A percentile compares a stretch with the other conserved stretches of the same genome.
These are phyloP conservation scores for Ambrosiella beaveri DNA, from an alignment of 2,329 filamentous ascomycete genomes.

Conservation along the genomic window DNA sequence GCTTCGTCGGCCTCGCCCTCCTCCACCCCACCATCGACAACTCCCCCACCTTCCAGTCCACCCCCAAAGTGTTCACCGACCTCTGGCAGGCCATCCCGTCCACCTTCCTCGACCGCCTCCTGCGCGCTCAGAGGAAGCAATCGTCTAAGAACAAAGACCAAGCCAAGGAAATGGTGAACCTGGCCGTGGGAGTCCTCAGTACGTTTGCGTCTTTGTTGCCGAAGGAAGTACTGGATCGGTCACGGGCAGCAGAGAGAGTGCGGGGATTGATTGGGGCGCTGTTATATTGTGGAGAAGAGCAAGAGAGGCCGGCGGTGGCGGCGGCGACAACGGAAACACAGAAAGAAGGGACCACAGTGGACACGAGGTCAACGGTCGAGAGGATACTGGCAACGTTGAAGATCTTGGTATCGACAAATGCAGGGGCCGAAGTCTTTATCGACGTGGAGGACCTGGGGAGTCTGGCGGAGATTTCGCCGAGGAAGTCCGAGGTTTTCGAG, in stretches of 20 bases:
- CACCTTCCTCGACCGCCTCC: constrained; percentile 46
- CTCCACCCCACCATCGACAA: constrained; percentile 50
- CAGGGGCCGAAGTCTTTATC: constrained; percentile 33
- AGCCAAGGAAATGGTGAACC: constrained; percentile 38
- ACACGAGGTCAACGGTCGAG: constrained; percentile 24
- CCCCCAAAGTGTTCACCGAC: constrained; percentile 27
- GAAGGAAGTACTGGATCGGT: constrained; percentile 25
- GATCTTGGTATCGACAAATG: constrained; percentile 33
- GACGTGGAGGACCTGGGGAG: constrained; percentile 33
- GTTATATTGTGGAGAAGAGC: constrained; percentile 20
- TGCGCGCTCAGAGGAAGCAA: constrained; percentile 32
- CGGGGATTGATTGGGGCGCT: constrained; percentile 35
- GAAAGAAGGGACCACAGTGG: background rate
- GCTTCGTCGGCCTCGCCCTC: constrained; percentile 50
- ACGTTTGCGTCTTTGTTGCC: constrained; percentile 43
- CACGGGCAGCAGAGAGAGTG: constrained; percentile 35
- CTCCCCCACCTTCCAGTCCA: constrained; percentile 31
- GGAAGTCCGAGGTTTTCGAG: constrained; percentile 35
- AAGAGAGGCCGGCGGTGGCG: background rate
- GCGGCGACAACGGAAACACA: background rate
- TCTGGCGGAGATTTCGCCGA: constrained; percentile 38
- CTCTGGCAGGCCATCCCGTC: constrained; percentile 44
- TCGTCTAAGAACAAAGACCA: constrained; percentile 18
- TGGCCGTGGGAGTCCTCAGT: constrained; percentile 45
- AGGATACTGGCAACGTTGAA: constrained; percentile 40